These are phyloP conservation scores for Boletellus ananas DNA, from an alignment of 768 basidiomycete genomes.

Conservation along the genomic window DNA sequence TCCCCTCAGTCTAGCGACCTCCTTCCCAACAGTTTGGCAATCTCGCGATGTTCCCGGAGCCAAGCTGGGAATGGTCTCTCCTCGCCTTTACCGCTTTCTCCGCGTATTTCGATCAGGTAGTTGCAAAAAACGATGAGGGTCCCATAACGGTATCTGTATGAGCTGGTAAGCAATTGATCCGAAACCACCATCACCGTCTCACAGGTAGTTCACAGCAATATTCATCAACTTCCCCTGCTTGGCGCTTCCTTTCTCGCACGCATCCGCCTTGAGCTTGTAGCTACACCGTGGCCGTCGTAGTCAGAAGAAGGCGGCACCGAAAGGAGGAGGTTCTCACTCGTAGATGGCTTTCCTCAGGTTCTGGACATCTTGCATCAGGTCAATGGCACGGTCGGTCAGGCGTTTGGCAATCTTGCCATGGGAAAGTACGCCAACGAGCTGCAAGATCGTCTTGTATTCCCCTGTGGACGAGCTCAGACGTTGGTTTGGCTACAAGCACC, in stretches of 20 bases:
- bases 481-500: neutral
- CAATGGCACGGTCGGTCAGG: slow-evolving; percentile 83
- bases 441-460: slow-evolving; percentile 95
- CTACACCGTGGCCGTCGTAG: slow-evolving; percentile 37
- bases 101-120: slow-evolving; percentile 74
- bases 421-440: slow-evolving; percentile 87
- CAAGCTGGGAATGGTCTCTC: slow-evolving; percentile 71
- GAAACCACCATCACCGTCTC: slow-evolving; percentile 22
- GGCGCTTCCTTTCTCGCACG: slow-evolving; percentile 69
- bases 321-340: slow-evolving; percentile 54
- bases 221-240: slow-evolving; percentile 75
- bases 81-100: slow-evolving; percentile 36
- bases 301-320: neutral
- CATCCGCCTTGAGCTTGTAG: slow-evolving; percentile 87
- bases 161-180: slow-evolving; percentile 4
- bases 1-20: slow-evolving; percentile 60
- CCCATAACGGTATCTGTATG: slow-evolving; percentile 75
- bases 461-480: slow-evolving; percentile 43
- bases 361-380: slow-evolving; percentile 94
- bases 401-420: slow-evolving; percentile 92
- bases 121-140: slow-evolving; percentile 93
- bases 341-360: slow-evolving; percentile 94
- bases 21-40: slow-evolving; percentile 65
- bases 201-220: slow-evolving; percentile 88
- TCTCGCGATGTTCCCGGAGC: slow-evolving; percentile 82